Base-by-base conservation (phyloP, 257 asterid genomes). In the Fraxinus quadrangulata region DNA sequence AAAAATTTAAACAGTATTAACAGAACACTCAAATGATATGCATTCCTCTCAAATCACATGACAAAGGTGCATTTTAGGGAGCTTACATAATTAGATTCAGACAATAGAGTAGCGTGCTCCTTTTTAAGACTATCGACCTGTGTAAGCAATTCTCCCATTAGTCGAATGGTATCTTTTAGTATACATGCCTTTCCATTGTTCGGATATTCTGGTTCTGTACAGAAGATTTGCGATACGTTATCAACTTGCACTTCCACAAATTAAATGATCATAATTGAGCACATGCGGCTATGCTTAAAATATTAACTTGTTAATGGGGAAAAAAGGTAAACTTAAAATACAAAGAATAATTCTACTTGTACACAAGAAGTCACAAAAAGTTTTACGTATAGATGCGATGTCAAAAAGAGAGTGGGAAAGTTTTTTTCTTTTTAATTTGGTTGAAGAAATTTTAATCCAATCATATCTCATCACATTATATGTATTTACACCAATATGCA, bases 41-140 rank as follows among this genome's bases (percentile, higher is more conserved):
- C 63, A 51, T 24, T 51, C 2, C 3, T 47, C 33, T 31, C 13
- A 30, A 33, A 11, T 54, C 34, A 56, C 59, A n/a, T 19, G 73
- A 30, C 16, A 61, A 26, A 73, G 61, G 80, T 70, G 70, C 31
- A 71, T 40, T 49, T 42, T 4, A 33, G 63, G 70, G 77, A 74
- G 68, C 92, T 86, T 85, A 91, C 96, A 61, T 91, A 87, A 33
- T 86, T 83, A 76, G 89, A 86, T 80, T 91, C 96, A 2, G 92
- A 87, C 75, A 75, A 70, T 65, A 91, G 94, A 76, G 87, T 71
- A 36, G 21, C 82, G 74, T 87, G 85, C 84, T 89, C 94, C 86
- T 81, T 83, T 76, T 81, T 88, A 26, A 91, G 86, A 80, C 68
- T 75, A 28, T 89, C 90, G 77, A 91, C 87, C 84, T 85, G 88